A percentile compares a stretch with the other conserved stretches of the same genome.
Evolutionary conservation across 345 rosid species (phyloP).

Genomic region (Cardamine resedifolia): DNA sequence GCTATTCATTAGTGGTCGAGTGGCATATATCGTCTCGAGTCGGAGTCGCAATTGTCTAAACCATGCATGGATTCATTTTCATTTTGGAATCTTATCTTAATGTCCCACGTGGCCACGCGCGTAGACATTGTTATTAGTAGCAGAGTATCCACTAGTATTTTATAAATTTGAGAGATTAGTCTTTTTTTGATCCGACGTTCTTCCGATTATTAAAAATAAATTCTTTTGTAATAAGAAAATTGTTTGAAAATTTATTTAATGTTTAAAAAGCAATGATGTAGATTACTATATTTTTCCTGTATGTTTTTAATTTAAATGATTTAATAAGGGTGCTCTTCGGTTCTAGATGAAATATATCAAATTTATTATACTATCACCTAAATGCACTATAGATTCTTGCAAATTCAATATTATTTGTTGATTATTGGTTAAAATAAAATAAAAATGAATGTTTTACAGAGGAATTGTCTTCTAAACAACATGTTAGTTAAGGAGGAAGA

Average conservation of each 20-base stretch:
- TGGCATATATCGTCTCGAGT: too few species aligned
- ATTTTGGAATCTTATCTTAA: neutral
- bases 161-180: neutral
- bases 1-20: neutral
- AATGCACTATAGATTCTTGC: slow-evolving; percentile 1
- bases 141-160: neutral
- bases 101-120: neutral
- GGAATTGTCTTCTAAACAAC: too few species aligned
- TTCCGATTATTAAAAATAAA: neutral
- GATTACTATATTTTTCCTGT: neutral
- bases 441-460: too few species aligned
- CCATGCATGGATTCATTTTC: too few species aligned
- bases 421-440: too few species aligned
- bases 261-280: neutral
- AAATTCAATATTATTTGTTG: neutral
- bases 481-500: too few species aligned
- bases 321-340: too few species aligned
- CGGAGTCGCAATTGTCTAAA: too few species aligned
- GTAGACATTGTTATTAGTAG: neutral
- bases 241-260: neutral
- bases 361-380: too few species aligned
- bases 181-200: neutral
- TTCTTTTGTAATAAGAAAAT: neutral
- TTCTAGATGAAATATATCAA: too few species aligned
- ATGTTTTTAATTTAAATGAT: neutral